Evolutionary conservation across 2,329 filamentous ascomycete species (phyloP), one percentile per base, ranked within the genome.

Genomic region (Graphilbum sp.): DNA sequence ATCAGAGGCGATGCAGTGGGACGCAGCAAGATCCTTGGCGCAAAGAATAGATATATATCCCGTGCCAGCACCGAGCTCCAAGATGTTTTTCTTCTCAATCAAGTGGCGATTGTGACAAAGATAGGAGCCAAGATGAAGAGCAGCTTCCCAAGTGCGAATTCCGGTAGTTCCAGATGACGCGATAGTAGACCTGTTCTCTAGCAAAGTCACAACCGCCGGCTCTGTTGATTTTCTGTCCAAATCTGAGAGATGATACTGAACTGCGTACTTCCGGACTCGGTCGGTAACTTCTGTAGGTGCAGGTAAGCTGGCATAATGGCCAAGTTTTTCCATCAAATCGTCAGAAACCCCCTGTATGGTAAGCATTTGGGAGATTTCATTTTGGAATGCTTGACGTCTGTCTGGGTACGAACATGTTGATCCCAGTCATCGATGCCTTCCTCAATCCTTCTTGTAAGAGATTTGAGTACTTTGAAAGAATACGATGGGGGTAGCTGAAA

Each of bases 81-180:
- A 60, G 1, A 87, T 57, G 8, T 61, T 65, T 49, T 72, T 77
- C 2, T 60, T 64, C 8, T 49, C 49, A 21, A 83, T 59, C 17
- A 67, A 45, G 2, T 47, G 44, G 1, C 54, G 55, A 36, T 65
- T 55, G n/a, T 50, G 42, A 42, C 71, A 70, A 18, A 87, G 67
- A 48, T 75, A 85, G 33, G 75, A 67, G 1, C 78, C 79, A 0
- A 88, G 63, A 47, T 85, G 78, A 9, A 88, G 59, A 2, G 79
- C 75, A 1, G 82, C 82, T 53, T 88, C 83, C 83, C 82, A 90
- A 0, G 83, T 88, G 25, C 82, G 69, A 19, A 82, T 64, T 1
- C 82, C 82, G 0, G 82, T 88, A 1, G 79, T 86, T 1, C 80
- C 79, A 0, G 66, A 67, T 2, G 75, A 76, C 2, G 79, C 74